These are phyloP conservation scores for Leccinellum albellum DNA, from an alignment of 768 basidiomycete species.

Conservation along the genomic window DNA sequence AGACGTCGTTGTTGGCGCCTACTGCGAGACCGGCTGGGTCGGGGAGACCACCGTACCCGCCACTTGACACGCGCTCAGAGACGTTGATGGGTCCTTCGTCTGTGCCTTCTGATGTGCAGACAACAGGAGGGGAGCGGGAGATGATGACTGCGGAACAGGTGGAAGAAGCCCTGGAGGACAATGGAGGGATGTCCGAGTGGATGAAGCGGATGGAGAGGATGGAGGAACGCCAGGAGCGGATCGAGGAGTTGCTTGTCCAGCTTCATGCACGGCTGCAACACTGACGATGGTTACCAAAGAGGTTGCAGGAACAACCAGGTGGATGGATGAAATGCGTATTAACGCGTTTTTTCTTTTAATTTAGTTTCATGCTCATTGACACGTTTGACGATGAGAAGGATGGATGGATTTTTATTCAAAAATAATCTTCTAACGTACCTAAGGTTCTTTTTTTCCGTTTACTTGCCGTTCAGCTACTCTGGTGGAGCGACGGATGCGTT, in stretches of 20 bases:
- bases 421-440: neutral
- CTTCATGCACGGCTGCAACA: conserved; percentile 20
- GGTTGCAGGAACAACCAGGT: neutral
- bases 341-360: too few species aligned
- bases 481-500: neutral
- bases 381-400: too few species aligned
- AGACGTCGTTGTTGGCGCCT: conserved; percentile 6
- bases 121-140: neutral
- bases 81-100: conserved; percentile 19
- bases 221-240: conserved; percentile 45
- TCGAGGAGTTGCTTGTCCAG: conserved; percentile 43
- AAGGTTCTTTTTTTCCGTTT: neutral
- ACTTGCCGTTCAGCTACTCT: neutral
- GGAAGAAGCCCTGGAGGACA: conserved; percentile 27
- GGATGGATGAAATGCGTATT: neutral
- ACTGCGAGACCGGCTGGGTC: neutral
- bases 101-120: conserved; percentile 25
- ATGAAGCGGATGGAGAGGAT: conserved; percentile 37
- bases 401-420: neutral
- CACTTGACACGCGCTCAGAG: conserved; percentile 25
- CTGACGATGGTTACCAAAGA: neutral
- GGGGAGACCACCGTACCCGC: conserved; percentile 13
- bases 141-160: conserved; percentile 25
- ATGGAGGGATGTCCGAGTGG: conserved; percentile 26
- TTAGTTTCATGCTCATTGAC: neutral